Evolutionary conservation across 257 asterid genomes (phyloP).

Genomic region (Forsythia suspensa): DNA sequence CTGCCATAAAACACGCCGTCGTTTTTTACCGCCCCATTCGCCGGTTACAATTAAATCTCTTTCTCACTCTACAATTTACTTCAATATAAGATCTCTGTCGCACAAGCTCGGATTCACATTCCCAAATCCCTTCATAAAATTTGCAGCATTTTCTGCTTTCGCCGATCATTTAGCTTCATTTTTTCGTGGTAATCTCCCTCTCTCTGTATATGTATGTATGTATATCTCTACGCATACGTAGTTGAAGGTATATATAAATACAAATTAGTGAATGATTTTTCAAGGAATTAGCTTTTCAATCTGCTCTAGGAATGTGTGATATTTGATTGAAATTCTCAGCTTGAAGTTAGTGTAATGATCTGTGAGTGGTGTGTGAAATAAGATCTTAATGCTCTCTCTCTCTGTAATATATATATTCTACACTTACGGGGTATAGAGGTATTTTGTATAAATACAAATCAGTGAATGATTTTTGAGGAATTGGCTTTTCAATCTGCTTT

Average conservation of each 20-base stretch:
- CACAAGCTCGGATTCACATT: neutral
- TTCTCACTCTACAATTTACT: neutral
- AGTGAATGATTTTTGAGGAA: neutral
- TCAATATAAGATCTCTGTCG: too few species aligned
- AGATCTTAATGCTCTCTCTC: constrained; percentile 27
- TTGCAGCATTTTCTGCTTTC: constrained; percentile 17
- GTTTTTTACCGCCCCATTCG: constrained; percentile 27
- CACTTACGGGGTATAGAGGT: too few species aligned
- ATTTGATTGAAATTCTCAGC: constrained; percentile 14
- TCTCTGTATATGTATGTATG: neutral
- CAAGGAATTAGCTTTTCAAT: constrained; percentile 13
- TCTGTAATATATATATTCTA: too few species aligned
- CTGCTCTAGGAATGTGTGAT: constrained; percentile 9
- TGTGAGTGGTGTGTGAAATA: neutral
- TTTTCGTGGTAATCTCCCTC: constrained; percentile 25
- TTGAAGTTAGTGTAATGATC: constrained; percentile 25
- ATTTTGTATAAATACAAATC: too few species aligned
- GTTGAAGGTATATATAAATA: too few species aligned
- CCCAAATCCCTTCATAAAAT: constrained; percentile 3
- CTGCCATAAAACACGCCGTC: constrained; percentile 50
- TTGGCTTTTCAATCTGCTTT: constrained; percentile 22
- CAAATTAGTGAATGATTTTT: neutral
- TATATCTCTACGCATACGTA: too few species aligned
- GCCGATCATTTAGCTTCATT: too few species aligned
- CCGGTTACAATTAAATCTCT: constrained; percentile 42